phyloP scores from a whole-genome alignment of 2,329 filamentous ascomycete species.

The Exophiala bonariae region DNA sequence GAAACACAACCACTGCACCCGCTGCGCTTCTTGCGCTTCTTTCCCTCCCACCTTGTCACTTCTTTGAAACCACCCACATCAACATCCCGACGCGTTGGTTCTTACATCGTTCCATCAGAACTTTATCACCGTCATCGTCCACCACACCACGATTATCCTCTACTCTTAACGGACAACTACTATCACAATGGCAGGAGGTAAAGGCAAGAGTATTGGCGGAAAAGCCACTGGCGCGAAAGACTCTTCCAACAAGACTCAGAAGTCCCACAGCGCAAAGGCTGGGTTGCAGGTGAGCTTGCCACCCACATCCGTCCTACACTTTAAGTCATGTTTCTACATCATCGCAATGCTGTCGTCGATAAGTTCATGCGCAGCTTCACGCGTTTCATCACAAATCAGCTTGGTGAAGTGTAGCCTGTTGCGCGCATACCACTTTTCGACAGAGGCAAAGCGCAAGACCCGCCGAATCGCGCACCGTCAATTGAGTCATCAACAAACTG shows the following conservation, averaged over 20 bases:
- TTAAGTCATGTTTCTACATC: too few species aligned
- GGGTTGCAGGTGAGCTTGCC: conserved; percentile 79
- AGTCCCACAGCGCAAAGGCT: conserved; percentile 89
- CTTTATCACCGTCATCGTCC: conserved; percentile 11
- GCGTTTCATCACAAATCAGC: too few species aligned
- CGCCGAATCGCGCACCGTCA: too few species aligned
- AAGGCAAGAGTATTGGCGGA: conserved; percentile 88
- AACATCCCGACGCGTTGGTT: conserved; percentile 14
- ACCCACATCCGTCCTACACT: background rate
- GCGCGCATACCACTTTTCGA: too few species aligned
- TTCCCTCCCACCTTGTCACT: conserved; percentile 39
- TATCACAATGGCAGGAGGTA: conserved; percentile 74
- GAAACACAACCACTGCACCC: conserved; percentile 4
- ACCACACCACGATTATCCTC: too few species aligned
- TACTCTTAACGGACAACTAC: conserved; percentile 8
- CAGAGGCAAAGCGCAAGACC: too few species aligned
- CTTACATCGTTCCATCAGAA: conserved; percentile 10
- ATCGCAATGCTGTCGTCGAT: too few species aligned
- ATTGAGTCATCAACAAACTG: too few species aligned
- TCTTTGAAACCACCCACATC: conserved; percentile 11
- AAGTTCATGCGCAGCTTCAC: too few species aligned
- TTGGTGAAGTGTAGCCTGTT: too few species aligned
- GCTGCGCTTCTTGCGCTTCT: conserved; percentile 63
- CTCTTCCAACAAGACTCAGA: conserved; percentile 83
- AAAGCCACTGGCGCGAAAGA: conserved; percentile 81